phyloP scores from a whole-genome alignment of 2,329 filamentous ascomycete species.

The Aspergillus sp. region DNA sequence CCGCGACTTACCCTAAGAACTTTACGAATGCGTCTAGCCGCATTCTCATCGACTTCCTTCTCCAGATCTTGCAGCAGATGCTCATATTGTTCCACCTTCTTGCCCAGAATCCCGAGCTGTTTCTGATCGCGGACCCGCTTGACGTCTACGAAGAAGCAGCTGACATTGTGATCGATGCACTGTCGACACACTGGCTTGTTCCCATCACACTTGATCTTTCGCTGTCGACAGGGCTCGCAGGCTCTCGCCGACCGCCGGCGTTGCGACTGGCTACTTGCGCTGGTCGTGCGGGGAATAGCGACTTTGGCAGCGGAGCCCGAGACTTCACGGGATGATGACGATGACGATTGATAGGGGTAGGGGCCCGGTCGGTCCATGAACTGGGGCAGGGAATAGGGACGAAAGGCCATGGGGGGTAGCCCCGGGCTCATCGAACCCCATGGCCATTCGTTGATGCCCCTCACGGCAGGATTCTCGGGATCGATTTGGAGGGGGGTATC shows the following conservation, averaged over 20 bases:
- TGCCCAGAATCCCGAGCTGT: slow-evolving; percentile 27
- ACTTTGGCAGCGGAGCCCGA: slow-evolving; percentile 23
- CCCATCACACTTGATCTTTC: slow-evolving; percentile 41
- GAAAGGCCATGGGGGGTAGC: slow-evolving; percentile 7
- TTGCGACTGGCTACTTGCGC: slow-evolving; percentile 18
- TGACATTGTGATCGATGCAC: slow-evolving; percentile 27
- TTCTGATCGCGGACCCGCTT: slow-evolving; percentile 41
- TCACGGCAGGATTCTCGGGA: not conserved
- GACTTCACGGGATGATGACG: slow-evolving; percentile 10
- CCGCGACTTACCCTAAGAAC: slow-evolving; percentile 24
- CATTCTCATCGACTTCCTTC: slow-evolving; percentile 22
- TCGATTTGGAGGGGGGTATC: not conserved
- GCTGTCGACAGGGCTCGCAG: slow-evolving; percentile 38
- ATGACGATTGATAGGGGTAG: slow-evolving; percentile 9
- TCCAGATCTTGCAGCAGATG: slow-evolving; percentile 29
- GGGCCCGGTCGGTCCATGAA: slow-evolving; percentile 1
- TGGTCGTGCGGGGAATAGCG: slow-evolving; percentile 31
- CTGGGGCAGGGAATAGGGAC: slow-evolving; percentile 10
- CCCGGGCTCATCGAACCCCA: slow-evolving; percentile 12
- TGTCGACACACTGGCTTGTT: slow-evolving; percentile 30
- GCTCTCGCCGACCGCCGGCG: slow-evolving; percentile 35
- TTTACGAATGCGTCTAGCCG: slow-evolving; percentile 28
- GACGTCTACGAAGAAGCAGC: slow-evolving; percentile 35
- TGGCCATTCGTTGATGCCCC: slow-evolving; percentile 13
- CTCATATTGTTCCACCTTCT: slow-evolving; percentile 32